Percentiles rank a stretch among this genome's conserved stretches.
Evolutionary conservation across 306 rosid genomes (phyloP).

Genomic region (Prunus campanulata): DNA sequence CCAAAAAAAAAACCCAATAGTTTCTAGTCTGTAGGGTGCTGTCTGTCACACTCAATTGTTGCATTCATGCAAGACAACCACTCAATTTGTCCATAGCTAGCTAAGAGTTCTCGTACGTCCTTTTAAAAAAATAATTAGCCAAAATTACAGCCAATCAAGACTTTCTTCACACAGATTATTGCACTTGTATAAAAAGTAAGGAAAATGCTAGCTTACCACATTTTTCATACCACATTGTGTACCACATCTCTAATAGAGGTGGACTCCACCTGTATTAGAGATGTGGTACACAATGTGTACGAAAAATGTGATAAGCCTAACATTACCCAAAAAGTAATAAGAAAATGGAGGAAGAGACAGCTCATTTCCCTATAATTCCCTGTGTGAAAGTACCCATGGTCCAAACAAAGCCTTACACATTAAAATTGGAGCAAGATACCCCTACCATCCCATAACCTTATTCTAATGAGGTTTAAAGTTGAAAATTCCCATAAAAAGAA

Average conservation of each 20-base stretch:
- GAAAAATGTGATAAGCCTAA: too few relatives aligned
- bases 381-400: conserved; percentile 6
- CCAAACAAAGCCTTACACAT: conserved; percentile 12
- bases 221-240: too few relatives aligned
- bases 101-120: conserved; percentile 28
- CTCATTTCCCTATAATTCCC: conserved; percentile 26
- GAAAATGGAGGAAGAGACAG: conserved; percentile 24
- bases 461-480: background rate
- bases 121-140: conserved; percentile 12
- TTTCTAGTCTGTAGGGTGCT: conserved; percentile 40
- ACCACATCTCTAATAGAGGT: too few relatives aligned
- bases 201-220: too few relatives aligned
- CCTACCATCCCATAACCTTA: background rate
- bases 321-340: background rate
- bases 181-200: conserved; percentile 9
- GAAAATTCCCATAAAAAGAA: too few relatives aligned
- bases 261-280: too few relatives aligned
- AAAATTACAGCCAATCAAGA: conserved; percentile 37
- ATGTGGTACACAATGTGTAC: too few relatives aligned
- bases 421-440: background rate
- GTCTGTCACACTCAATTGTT: conserved; percentile 53
- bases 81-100: conserved; percentile 51
- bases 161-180: conserved; percentile 22
- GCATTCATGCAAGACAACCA: conserved; percentile 76
- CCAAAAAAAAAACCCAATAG: background rate